Percentiles rank a stretch among this genome's conserved stretches.
Evolutionary conservation across 495 filamentous ascomycete species (phyloP).

Genomic region (Tuber calosporum): DNA sequence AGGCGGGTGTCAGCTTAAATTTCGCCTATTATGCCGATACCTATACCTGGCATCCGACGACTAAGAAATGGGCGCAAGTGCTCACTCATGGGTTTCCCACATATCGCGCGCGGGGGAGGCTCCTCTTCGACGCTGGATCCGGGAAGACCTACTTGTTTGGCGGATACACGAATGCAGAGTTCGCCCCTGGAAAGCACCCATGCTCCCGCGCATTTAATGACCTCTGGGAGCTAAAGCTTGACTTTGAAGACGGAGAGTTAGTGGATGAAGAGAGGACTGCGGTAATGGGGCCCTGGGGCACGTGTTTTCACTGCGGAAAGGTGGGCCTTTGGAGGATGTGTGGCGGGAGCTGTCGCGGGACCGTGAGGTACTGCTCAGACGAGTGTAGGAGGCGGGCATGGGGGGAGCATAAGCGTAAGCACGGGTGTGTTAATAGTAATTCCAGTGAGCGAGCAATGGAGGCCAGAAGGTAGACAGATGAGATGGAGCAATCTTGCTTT

Average conservation of each 20-base stretch:
- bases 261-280: conserved; percentile 31
- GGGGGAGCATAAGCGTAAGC: conserved; percentile 27
- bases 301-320: conserved; percentile 28
- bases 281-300: conserved; percentile 35
- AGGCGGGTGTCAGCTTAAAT: conserved; percentile 22
- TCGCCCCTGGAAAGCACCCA: conserved; percentile 26
- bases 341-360: conserved; percentile 30
- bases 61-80: conserved; percentile 27
- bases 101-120: conserved; percentile 24
- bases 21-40: conserved; percentile 34
- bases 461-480: neutral
- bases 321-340: conserved; percentile 37
- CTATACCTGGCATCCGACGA: conserved; percentile 25
- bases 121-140: conserved; percentile 21
- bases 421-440: conserved; percentile 13
- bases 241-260: conserved; percentile 29
- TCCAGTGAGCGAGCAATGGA: neutral
- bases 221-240: conserved; percentile 33
- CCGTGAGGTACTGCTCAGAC: conserved; percentile 28
- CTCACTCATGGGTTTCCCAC: conserved; percentile 32
- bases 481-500: neutral
- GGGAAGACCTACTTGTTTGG: conserved; percentile 30
- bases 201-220: conserved; percentile 28
- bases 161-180: conserved; percentile 33
- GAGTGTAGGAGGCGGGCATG: conserved; percentile 27